phyloP scores from a whole-genome alignment of 495 filamentous ascomycete genomes.

The Penicillium pancosmium region DNA sequence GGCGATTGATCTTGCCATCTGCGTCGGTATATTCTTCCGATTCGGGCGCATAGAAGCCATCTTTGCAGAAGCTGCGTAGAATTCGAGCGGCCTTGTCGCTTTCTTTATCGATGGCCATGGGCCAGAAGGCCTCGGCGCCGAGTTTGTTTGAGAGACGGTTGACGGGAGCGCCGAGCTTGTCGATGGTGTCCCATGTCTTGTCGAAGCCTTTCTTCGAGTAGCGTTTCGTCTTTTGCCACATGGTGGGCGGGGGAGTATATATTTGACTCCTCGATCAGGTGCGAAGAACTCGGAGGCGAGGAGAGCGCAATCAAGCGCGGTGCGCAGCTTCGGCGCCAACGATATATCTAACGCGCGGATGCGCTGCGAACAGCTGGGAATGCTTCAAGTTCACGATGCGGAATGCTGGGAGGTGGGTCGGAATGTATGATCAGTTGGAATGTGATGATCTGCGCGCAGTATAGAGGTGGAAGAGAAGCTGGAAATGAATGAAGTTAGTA shows the following conservation, averaged over 20 bases:
- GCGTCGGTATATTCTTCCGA: slow-evolving; percentile 31
- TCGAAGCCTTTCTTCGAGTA: slow-evolving; percentile 57
- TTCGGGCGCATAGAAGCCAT: slow-evolving; percentile 62
- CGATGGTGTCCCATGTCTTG: slow-evolving; percentile 54
- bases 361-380: neutral
- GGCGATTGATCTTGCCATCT: slow-evolving; percentile 52
- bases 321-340: slow-evolving; percentile 10
- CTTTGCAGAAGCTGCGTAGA: slow-evolving; percentile 75
- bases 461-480: neutral
- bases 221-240: slow-evolving; percentile 48
- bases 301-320: neutral
- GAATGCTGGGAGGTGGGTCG: slow-evolving; percentile 1
- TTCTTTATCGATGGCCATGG: slow-evolving; percentile 77
- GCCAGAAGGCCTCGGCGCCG: slow-evolving; percentile 81
- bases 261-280: too few relatives aligned
- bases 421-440: neutral
- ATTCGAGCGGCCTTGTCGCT: slow-evolving; percentile 83
- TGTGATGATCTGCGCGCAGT: slow-evolving; percentile 1
- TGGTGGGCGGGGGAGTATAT: slow-evolving; percentile 14
- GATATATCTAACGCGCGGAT: slow-evolving; percentile 14
- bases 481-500: neutral
- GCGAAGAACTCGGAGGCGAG: neutral
- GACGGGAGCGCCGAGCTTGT: slow-evolving; percentile 66
- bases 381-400: slow-evolving; percentile 2
- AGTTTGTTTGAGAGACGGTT: slow-evolving; percentile 74